Conservation (phyloP, 2,329 filamentous ascomycete species). For the Mycogone perniciosa region DNA sequence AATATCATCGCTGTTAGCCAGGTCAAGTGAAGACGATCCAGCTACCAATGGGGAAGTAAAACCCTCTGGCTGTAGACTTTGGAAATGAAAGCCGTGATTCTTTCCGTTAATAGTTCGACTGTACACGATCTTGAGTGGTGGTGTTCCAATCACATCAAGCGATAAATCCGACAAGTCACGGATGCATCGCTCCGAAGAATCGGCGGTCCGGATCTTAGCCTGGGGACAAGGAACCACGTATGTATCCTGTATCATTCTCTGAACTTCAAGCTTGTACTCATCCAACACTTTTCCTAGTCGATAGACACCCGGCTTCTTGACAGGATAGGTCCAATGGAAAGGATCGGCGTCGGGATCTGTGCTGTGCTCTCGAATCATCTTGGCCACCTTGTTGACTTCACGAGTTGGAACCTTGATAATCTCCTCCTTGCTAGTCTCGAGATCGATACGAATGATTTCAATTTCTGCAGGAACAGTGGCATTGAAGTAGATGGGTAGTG, state of each 20-base stretch:
- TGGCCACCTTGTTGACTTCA: conserved; percentile 69
- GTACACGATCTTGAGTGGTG: conserved; percentile 88
- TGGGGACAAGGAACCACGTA: conserved; percentile 82
- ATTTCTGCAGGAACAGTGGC: conserved; percentile 84
- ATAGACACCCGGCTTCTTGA: conserved; percentile 87
- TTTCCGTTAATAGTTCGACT: conserved; percentile 80
- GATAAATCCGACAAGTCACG: conserved; percentile 82
- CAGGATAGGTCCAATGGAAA: conserved; percentile 62
- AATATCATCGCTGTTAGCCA: conserved; percentile 59
- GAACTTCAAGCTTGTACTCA: conserved; percentile 89
- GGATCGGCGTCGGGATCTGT: conserved; percentile 55
- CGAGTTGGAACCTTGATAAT: conserved; percentile 67
- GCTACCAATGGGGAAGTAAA: conserved; percentile 71
- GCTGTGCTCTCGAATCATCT: conserved; percentile 58
- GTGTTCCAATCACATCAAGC: conserved; percentile 78
- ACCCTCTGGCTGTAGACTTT: conserved; percentile 87
- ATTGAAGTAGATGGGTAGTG: conserved; percentile 85
- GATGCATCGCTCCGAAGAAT: conserved; percentile 64
- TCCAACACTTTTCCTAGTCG: conserved; percentile 79
- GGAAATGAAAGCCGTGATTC: conserved; percentile 79
- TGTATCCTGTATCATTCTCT: conserved; percentile 66
- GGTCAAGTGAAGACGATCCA: conserved; percentile 51
- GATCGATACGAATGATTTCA: conserved; percentile 79
- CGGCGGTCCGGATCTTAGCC: conserved; percentile 62
- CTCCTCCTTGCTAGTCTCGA: conserved; percentile 75